Evolutionary conservation across 768 basidiomycete genomes (phyloP).

Genomic region (Tephrocybe rancida): DNA sequence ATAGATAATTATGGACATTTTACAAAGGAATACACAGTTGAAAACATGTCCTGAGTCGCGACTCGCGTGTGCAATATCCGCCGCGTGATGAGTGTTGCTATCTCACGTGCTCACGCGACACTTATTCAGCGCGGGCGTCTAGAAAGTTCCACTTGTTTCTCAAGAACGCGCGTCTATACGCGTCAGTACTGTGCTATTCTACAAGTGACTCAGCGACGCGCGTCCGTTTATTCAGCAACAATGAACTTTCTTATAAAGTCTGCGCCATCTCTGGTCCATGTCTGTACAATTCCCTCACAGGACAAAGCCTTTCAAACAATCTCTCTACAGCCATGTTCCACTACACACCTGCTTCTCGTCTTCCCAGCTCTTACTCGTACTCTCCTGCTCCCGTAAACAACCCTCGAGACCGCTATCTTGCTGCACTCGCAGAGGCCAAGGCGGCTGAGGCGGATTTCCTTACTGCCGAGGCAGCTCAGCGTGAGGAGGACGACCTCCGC

Average conservation of each 20-base stretch:
- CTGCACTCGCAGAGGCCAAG: constrained; percentile 36
- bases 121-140: too few relatives aligned
- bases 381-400: constrained; percentile 13
- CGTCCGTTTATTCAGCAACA: constrained; percentile 17
- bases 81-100: background rate
- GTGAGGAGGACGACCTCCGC: constrained; percentile 33
- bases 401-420: constrained; percentile 36
- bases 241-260: constrained; percentile 22
- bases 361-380: background rate
- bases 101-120: too few relatives aligned
- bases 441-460: constrained; percentile 40
- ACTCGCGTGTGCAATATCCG: too few relatives aligned
- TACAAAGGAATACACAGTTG: too few relatives aligned
- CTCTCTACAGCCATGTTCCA: constrained; percentile 18
- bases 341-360: constrained; percentile 5
- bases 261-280: background rate
- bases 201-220: constrained; percentile 21
- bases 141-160: constrained; percentile 16
- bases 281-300: constrained; percentile 2
- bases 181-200: constrained; percentile 3
- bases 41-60: too few relatives aligned
- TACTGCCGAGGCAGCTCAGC: constrained; percentile 30
- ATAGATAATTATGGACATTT: constrained; percentile 5
- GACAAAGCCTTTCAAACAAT: background rate
- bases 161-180: constrained; percentile 19